phyloP scores from a whole-genome alignment of 2,329 filamentous ascomycete species.

The Pyrenochaeta sp. region DNA sequence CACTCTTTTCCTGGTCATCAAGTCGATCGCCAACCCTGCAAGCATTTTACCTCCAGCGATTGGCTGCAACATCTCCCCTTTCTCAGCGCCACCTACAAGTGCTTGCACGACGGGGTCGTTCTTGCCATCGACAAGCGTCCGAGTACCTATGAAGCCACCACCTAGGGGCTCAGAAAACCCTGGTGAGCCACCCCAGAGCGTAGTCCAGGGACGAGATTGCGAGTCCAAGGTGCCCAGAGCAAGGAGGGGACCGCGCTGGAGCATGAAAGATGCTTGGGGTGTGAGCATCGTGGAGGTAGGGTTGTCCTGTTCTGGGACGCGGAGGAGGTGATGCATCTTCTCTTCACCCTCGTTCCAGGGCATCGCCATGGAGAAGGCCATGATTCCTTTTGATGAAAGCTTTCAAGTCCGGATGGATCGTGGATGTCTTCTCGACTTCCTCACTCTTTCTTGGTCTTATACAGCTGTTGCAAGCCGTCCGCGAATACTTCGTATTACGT shows the following conservation, averaged over 20 bases:
- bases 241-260: slow-evolving; percentile 71
- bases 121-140: slow-evolving; percentile 65
- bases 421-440: neutral
- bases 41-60: slow-evolving; percentile 60
- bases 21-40: slow-evolving; percentile 68
- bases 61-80: slow-evolving; percentile 53
- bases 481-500: neutral
- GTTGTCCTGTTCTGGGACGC: slow-evolving; percentile 67
- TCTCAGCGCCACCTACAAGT: slow-evolving; percentile 60
- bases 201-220: slow-evolving; percentile 75
- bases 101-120: slow-evolving; percentile 75
- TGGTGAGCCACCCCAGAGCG: slow-evolving; percentile 76
- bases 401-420: neutral
- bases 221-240: slow-evolving; percentile 77
- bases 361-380: slow-evolving; percentile 56
- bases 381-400: slow-evolving; percentile 20
- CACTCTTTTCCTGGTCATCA: slow-evolving; percentile 73
- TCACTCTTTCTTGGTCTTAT: neutral
- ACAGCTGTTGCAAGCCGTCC: too few relatives aligned
- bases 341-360: slow-evolving; percentile 73
- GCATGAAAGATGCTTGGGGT: slow-evolving; percentile 66
- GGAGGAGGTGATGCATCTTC: slow-evolving; percentile 69
- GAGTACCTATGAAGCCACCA: slow-evolving; percentile 69
- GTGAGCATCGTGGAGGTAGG: slow-evolving; percentile 73
- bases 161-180: slow-evolving; percentile 73